phyloP scores from a whole-genome alignment of 169 alveolate species.

The Plasmodium yoelii region DNA sequence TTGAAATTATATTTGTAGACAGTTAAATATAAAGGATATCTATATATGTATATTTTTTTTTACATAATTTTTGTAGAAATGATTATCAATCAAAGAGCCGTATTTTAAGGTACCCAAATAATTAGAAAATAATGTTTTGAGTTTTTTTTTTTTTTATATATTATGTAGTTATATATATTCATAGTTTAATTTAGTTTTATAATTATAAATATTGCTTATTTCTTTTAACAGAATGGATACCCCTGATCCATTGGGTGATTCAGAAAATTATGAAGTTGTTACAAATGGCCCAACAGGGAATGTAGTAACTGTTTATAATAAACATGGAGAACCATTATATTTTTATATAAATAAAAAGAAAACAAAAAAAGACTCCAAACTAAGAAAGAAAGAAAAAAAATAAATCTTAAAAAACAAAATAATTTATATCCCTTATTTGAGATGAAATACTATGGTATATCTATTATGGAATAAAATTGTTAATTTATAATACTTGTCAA shows the following conservation, averaged over 20 bases:
- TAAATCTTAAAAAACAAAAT: background rate
- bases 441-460: background rate
- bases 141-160: background rate
- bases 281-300: conserved; percentile 17
- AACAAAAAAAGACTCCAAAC: conserved; percentile 10
- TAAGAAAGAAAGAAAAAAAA: conserved; percentile 42
- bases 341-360: conserved; percentile 29
- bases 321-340: conserved; percentile 52
- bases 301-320: conserved; percentile 56
- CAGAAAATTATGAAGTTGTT: conserved; percentile 39
- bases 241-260: conserved; percentile 72
- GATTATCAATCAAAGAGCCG: conserved; percentile 13
- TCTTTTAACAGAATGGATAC: conserved; percentile 50
- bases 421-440: background rate
- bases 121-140: background rate
- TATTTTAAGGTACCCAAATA: conserved; percentile 43
- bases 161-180: background rate
- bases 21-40: background rate
- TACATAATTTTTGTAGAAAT: conserved; percentile 17
- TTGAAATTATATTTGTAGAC: too few relatives aligned
- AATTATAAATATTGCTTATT: background rate
- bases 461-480: background rate
- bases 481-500: background rate
- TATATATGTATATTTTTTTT: conserved; percentile 16
- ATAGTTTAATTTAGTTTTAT: conserved; percentile 4